Evolutionary conservation across 495 filamentous ascomycete species (phyloP), one percentile per base, ranked within the genome.

Genomic region (Copromyces sp.): DNA sequence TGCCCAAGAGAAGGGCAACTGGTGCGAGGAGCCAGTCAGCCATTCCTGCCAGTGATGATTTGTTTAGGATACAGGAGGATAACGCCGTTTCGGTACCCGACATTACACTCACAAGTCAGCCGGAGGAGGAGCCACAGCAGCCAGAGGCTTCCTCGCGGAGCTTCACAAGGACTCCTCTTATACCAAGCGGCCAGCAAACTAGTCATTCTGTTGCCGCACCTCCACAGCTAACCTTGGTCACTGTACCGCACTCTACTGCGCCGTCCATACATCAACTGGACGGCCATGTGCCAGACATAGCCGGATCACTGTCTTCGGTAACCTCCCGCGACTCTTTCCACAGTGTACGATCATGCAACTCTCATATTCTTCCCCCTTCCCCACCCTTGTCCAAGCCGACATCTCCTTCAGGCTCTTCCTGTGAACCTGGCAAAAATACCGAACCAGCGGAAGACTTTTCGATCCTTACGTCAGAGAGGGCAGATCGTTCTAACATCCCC

Each of bases 281-380:
- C 41, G 70, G 61, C 38, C 35, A 12, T 24, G 68, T 24, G 39
- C 37, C 75, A 39, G 70, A 80, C 69, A 42, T 74, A 44, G 29
- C 70, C 59, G 69, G 47, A 72, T 74, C 75, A 29, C 73, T 78
- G 44, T 80, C 83, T 39, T 75, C 79, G 61, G 70, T 76, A 65
- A 78, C 76, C 70, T 83, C 82, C 8, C 75, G 74, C 70, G 78
- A 82, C 53, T 81, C 82, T 11, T 82, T 90, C 59, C 90, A 89
- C 68, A 91, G 86, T 72, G 82, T 84, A 12, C 80, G 83, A 38
- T 92, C 91, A 4, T 86, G 88, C 75, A 84, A 85, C 68, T 84
- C 85, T n/a, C 82, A 83, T 16, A 81, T 86, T 37, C 77, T 85
- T 24, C 79, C 84, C 69, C 82, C 85, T 17, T 87, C 88, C 24